phyloP scores from a whole-genome alignment of 2,329 filamentous ascomycete genomes.

The Arachnopeziza araneosa region DNA sequence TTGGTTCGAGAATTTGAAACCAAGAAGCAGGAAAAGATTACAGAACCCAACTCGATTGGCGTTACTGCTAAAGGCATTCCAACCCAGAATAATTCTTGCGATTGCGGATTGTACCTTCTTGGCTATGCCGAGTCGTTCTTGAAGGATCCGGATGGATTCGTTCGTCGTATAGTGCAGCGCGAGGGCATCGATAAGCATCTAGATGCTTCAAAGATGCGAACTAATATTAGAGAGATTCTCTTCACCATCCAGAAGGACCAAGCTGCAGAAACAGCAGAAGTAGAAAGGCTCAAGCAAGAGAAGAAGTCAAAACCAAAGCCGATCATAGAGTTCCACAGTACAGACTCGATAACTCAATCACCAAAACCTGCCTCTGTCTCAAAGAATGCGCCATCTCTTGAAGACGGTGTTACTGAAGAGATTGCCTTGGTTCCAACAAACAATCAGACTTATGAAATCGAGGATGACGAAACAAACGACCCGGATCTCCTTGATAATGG shows the following conservation, averaged over 20 bases:
- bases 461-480: not conserved
- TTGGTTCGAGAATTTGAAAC: constrained; percentile 65
- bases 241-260: constrained; percentile 57
- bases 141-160: constrained; percentile 64
- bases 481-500: not conserved
- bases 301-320: constrained; percentile 2
- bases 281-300: not conserved
- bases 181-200: constrained; percentile 46
- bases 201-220: constrained; percentile 53
- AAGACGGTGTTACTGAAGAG: not conserved
- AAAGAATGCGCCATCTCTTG: not conserved
- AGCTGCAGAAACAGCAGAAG: constrained; percentile 2
- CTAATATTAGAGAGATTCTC: constrained; percentile 60
- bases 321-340: not conserved
- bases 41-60: constrained; percentile 33
- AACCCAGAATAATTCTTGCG: constrained; percentile 74
- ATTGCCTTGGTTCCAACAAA: not conserved
- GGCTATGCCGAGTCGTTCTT: constrained; percentile 82
- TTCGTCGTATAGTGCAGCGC: constrained; percentile 58
- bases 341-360: not conserved
- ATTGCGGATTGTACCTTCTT: constrained; percentile 84
- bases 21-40: constrained; percentile 41
- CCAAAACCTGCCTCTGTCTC: not conserved
- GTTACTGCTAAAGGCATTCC: constrained; percentile 74
- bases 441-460: not conserved